These are phyloP conservation scores for Agmasoma carcini DNA, from an alignment of 371 early-diverging fungal species.

Conservation along the genomic window DNA sequence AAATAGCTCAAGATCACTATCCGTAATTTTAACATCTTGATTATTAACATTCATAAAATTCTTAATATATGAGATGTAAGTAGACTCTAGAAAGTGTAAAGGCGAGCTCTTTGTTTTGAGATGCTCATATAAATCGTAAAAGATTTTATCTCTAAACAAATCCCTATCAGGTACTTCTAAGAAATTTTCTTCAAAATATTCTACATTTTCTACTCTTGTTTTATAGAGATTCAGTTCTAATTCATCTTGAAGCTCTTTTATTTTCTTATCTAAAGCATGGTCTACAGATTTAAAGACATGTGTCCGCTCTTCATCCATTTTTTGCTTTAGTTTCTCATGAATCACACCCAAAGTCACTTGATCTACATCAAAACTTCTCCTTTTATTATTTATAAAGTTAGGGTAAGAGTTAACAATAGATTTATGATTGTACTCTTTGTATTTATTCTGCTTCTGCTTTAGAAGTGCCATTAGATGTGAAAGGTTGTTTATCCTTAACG, in stretches of 20 bases:
- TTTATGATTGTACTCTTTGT: constrained; percentile 3
- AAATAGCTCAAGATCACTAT: constrained; percentile 11
- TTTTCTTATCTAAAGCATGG: constrained; percentile 6
- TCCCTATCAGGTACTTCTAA: background rate
- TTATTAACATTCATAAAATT: constrained; percentile 31
- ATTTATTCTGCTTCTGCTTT: constrained; percentile 28
- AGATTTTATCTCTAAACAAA: constrained; percentile 28
- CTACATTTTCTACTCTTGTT: constrained; percentile 2
- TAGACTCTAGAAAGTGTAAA: constrained; percentile 20
- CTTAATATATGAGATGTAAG: constrained; percentile 37
- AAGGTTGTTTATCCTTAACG: constrained; percentile 32
- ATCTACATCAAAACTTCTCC: constrained; percentile 11
- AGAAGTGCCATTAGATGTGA: constrained; percentile 32
- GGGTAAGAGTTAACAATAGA: background rate
- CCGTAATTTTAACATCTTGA: background rate
- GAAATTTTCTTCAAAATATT: constrained; percentile 21
- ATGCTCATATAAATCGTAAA: constrained; percentile 38
- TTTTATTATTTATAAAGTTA: constrained; percentile 4
- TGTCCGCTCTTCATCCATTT: constrained; percentile 13
- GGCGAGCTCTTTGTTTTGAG: constrained; percentile 6
- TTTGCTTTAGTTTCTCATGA: constrained; percentile 32
- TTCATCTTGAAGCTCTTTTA: constrained; percentile 22
- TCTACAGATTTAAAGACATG: constrained; percentile 5
- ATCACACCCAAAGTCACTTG: constrained; percentile 29
- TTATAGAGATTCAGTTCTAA: constrained; percentile 8